Conservation (phyloP, 2,329 filamentous ascomycete genomes). For the Cyphellophora europaea region DNA sequence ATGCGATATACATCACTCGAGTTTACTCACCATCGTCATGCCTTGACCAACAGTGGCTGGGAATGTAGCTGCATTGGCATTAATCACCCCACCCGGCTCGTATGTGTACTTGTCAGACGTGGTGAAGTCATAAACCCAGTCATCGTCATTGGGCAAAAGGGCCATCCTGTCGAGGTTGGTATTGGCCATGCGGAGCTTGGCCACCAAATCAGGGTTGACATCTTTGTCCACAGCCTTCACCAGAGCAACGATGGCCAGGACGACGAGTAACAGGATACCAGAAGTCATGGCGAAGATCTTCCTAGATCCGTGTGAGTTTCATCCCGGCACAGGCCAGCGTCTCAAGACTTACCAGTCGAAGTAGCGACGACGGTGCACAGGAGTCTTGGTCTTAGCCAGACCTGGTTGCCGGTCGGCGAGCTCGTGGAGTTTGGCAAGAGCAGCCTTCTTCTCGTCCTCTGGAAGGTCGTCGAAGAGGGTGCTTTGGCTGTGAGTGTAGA, state of each 20-base stretch:
- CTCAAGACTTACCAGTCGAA: constrained; percentile 5
- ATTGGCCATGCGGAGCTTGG: constrained; percentile 29
- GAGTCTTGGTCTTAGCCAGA: constrained; percentile 1
- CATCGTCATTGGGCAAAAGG: constrained; percentile 30
- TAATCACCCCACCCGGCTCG: constrained; percentile 39
- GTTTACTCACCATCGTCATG: constrained; percentile 31
- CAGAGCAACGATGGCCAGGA: constrained; percentile 14
- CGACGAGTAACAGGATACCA: constrained; percentile 14
- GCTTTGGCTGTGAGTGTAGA: constrained; percentile 3
- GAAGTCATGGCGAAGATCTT: constrained; percentile 11
- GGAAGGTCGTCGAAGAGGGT: constrained; percentile 11
- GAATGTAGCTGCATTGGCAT: constrained; percentile 43
- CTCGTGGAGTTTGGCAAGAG: constrained; percentile 8
- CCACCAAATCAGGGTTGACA: constrained; percentile 29
- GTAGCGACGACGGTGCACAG: not conserved
- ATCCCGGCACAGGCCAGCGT: too few species aligned
- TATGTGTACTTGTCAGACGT: constrained; percentile 32
- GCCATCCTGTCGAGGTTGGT: constrained; percentile 37
- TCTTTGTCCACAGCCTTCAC: constrained; percentile 28
- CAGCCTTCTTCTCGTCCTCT: constrained; percentile 6
- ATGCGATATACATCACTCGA: not conserved
- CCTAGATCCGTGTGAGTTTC: not conserved
- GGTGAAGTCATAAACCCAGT: constrained; percentile 43
- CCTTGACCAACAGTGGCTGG: constrained; percentile 38
- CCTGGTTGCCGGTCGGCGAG: constrained; percentile 4